A percentile compares a stretch with the other conserved stretches of the same genome.
These are phyloP conservation scores for Entonaema liquescens DNA, from an alignment of 495 filamentous ascomycete species.

Conservation along the genomic window DNA sequence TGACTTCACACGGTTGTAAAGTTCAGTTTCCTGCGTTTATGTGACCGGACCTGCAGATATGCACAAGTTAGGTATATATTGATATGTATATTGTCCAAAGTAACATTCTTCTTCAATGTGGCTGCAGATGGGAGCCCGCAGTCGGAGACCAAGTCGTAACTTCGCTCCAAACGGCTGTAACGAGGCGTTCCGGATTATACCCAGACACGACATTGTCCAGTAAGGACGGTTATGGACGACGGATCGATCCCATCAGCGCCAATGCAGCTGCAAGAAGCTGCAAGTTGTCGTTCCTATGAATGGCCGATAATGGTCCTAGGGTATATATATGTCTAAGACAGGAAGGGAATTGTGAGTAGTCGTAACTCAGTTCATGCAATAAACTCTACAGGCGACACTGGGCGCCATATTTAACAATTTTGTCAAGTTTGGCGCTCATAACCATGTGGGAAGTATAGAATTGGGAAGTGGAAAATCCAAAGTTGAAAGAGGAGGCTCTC, in stretches of 20 bases:
- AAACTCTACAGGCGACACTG: slow-evolving; percentile 21
- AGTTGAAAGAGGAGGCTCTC: slow-evolving; percentile 14
- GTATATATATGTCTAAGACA: slow-evolving; percentile 3
- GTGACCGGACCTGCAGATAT: slow-evolving; percentile 42
- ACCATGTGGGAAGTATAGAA: slow-evolving; percentile 31
- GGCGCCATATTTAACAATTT: slow-evolving; percentile 4
- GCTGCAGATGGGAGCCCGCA: slow-evolving; percentile 33
- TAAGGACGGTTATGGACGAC: background rate
- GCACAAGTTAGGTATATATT: no score
- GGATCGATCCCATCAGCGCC: slow-evolving; percentile 12
- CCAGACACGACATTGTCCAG: slow-evolving; percentile 11
- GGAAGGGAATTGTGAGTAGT: background rate
- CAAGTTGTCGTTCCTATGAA: slow-evolving; percentile 10
- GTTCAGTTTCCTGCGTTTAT: slow-evolving; percentile 13
- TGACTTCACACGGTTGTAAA: slow-evolving; percentile 10
- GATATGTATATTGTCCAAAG: slow-evolving; percentile 20
- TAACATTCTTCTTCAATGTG: slow-evolving; percentile 20
- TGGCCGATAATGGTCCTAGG: slow-evolving; percentile 9
- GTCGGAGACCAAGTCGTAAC: slow-evolving; percentile 28
- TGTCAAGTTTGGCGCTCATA: slow-evolving; percentile 12
- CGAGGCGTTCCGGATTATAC: slow-evolving; percentile 13
- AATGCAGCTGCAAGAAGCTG: slow-evolving; percentile 21
- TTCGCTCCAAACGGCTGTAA: slow-evolving; percentile 13
- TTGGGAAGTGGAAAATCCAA: slow-evolving; percentile 16
- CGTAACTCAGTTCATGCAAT: slow-evolving; percentile 21